Percentiles rank a stretch among this genome's conserved stretches.
Evolutionary conservation across 2,329 filamentous ascomycete genomes (phyloP).

Genomic region (Curvularia sp.): DNA sequence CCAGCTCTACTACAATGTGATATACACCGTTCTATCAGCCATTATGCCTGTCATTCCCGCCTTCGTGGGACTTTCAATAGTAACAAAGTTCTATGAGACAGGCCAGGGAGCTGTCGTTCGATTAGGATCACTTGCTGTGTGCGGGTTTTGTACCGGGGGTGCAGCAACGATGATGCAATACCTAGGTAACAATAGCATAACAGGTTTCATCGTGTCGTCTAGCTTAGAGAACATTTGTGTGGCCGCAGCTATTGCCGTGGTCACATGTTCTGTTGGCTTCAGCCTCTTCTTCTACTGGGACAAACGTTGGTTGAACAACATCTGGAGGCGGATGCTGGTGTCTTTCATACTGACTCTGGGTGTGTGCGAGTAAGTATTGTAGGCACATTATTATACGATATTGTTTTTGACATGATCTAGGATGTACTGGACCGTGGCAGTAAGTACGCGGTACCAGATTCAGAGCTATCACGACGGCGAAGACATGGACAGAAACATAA

Average conservation of each 20-base stretch:
- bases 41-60: constrained; percentile 80
- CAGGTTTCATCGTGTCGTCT: constrained; percentile 75
- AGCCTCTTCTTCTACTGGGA: constrained; percentile 79
- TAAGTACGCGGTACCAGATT: constrained; percentile 72
- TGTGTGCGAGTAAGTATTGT: constrained; percentile 65
- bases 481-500: constrained; percentile 62
- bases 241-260: constrained; percentile 73
- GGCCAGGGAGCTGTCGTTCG: constrained; percentile 38
- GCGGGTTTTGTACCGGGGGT: constrained; percentile 73
- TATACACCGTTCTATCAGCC: constrained; percentile 78
- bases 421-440: constrained; percentile 85
- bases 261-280: constrained; percentile 73
- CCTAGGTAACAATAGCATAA: constrained; percentile 81
- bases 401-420: background rate
- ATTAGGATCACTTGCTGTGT: constrained; percentile 54
- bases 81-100: constrained; percentile 55
- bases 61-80: constrained; percentile 72
- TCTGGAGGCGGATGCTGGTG: constrained; percentile 75
- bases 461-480: constrained; percentile 52
- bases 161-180: constrained; percentile 89
- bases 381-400: background rate
- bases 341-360: constrained; percentile 73
- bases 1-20: constrained; percentile 76
- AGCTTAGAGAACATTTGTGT: constrained; percentile 66
- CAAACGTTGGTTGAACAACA: constrained; percentile 76